Percentiles rank a stretch among this genome's conserved stretches.
phyloP scores from a whole-genome alignment of 2,329 filamentous ascomycete species.

The Emmonsia crescens region DNA sequence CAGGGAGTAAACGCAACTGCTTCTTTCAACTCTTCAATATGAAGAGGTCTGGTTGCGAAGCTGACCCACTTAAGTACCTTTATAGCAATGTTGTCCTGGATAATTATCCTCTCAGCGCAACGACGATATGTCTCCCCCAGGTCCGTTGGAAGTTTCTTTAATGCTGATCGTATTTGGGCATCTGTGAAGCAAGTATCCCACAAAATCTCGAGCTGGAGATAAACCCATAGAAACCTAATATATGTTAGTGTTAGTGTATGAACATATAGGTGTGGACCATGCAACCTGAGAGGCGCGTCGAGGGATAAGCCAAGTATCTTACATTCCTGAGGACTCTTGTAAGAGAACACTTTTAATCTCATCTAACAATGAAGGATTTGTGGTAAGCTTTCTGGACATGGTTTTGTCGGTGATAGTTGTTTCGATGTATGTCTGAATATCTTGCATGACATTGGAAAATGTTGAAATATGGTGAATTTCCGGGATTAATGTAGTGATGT shows the following conservation, averaged over 20 bases:
- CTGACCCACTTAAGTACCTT: background rate
- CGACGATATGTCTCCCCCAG: background rate
- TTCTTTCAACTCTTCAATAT: background rate
- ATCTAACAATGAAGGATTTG: background rate
- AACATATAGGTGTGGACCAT: background rate
- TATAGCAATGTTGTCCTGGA: background rate
- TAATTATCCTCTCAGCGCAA: background rate
- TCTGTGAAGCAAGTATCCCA: constrained; percentile 1
- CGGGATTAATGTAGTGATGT: background rate
- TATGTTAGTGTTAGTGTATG: background rate
- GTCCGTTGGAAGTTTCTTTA: background rate
- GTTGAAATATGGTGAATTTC: background rate
- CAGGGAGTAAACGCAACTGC: background rate
- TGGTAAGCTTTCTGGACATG: background rate
- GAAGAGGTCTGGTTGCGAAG: background rate
- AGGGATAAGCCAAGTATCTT: background rate
- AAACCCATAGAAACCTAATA: background rate
- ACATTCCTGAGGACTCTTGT: background rate
- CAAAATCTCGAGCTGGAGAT: constrained; percentile 2
- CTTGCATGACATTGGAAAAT: background rate
- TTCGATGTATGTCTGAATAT: background rate
- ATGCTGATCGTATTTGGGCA: background rate
- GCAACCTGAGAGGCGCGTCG: background rate
- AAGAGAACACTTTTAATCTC: background rate
- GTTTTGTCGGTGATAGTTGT: background rate